phyloP scores from a whole-genome alignment of 768 basidiomycete species.

The Sutorius australiensis region DNA sequence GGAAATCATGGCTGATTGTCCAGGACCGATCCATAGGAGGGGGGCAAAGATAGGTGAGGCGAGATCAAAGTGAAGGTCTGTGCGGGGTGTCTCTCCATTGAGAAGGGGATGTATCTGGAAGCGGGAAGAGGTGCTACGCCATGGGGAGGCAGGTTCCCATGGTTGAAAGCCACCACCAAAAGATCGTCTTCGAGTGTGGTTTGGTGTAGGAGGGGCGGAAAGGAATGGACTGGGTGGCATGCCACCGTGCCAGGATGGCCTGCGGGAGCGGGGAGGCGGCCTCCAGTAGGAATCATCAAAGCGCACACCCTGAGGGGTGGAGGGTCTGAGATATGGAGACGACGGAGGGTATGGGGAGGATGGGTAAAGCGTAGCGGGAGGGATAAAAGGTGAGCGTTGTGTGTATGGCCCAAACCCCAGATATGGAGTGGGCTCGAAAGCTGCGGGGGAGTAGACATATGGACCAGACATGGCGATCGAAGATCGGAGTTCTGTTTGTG shows the following conservation, averaged over 20 bases:
- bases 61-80: constrained; percentile 55
- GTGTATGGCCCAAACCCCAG: constrained; percentile 30
- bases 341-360: constrained; percentile 35
- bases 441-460: constrained; percentile 40
- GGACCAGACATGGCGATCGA: constrained; percentile 37
- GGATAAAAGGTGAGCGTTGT: constrained; percentile 44
- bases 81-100: constrained; percentile 45
- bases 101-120: constrained; percentile 35
- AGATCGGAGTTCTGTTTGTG: background rate
- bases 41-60: constrained; percentile 46
- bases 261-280: constrained; percentile 32
- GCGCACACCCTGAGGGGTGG: constrained; percentile 24
- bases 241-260: constrained; percentile 44
- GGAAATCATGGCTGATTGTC: constrained; percentile 38
- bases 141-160: constrained; percentile 25
- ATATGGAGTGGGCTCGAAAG: constrained; percentile 36
- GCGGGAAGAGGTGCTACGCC: constrained; percentile 21
- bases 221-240: constrained; percentile 25
- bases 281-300: constrained; percentile 22
- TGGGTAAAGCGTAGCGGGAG: constrained; percentile 34
- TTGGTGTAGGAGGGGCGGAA: constrained; percentile 10
- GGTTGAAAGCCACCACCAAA: constrained; percentile 24
- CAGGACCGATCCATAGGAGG: constrained; percentile 35
- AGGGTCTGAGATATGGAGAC: constrained; percentile 29
- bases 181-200: constrained; percentile 23